Percentiles rank a stretch among this genome's conserved stretches.
phyloP scores from a whole-genome alignment of 805 yeast genomes.

The Jamesozyma rosinii region DNA sequence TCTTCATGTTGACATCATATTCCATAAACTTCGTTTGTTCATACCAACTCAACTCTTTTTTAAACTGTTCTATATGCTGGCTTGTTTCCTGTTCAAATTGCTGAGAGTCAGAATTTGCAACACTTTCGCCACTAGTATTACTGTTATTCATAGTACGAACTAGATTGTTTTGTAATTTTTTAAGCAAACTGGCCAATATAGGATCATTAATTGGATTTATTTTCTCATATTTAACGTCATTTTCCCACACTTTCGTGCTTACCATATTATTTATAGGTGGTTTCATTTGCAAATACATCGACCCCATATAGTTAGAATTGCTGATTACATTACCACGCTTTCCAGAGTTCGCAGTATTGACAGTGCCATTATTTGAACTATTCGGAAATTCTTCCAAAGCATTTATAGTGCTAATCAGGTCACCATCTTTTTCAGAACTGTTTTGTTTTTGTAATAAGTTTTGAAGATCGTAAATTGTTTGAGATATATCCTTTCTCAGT shows the following conservation, averaged over 20 bases:
- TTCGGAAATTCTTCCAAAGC: no score
- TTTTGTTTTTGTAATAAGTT: background rate
- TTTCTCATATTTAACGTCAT: constrained; percentile 3
- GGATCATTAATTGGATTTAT: constrained; percentile 11
- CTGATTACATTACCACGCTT: background rate
- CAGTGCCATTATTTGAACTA: no score
- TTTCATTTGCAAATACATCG: constrained; percentile 9
- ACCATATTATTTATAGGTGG: constrained; percentile 10
- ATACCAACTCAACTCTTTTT: constrained; percentile 32
- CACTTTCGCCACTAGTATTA: background rate
- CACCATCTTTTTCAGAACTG: background rate
- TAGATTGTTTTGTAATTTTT: constrained; percentile 16
- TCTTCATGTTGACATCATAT: constrained; percentile 32
- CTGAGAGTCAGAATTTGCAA: no score
- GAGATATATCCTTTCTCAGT: constrained; percentile 26
- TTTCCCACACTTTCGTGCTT: constrained; percentile 11
- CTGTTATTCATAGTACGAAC: background rate
- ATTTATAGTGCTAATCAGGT: background rate
- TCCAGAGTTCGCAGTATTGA: background rate
- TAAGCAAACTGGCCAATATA: constrained; percentile 12
- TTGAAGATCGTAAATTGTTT: constrained; percentile 28
- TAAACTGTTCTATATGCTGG: constrained; percentile 19
- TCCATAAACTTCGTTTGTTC: constrained; percentile 31
- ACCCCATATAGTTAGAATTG: constrained; percentile 3
- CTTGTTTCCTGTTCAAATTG: constrained; percentile 1